Evolutionary conservation across 495 filamentous ascomycete genomes (phyloP).

Genomic region (Podospora pseudocomata): DNA sequence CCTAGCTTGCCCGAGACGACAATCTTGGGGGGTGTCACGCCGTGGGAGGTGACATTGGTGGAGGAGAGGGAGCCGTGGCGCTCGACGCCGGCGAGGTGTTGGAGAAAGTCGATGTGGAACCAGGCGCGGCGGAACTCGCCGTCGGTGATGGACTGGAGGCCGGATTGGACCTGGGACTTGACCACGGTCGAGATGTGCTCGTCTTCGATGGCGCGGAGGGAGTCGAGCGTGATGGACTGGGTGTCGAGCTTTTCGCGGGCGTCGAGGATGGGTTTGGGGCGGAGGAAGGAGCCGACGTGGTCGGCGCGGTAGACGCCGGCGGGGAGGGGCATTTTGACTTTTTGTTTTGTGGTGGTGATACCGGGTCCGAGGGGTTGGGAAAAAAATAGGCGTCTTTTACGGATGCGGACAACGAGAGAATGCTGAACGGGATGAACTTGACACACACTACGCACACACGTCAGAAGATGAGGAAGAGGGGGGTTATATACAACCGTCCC

Average conservation of each 20-base stretch:
- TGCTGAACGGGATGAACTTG: too few relatives aligned
- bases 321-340: slow-evolving; percentile 41
- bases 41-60: slow-evolving; percentile 42
- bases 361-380: slow-evolving; percentile 2
- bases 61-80: slow-evolving; percentile 40
- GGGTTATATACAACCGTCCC: too few relatives aligned
- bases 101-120: slow-evolving; percentile 50
- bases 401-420: too few relatives aligned
- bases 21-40: slow-evolving; percentile 43
- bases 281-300: slow-evolving; percentile 48
- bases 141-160: slow-evolving; percentile 63
- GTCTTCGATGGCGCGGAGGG: slow-evolving; percentile 56
- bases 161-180: slow-evolving; percentile 54
- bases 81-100: slow-evolving; percentile 43
- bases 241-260: slow-evolving; percentile 46
- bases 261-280: slow-evolving; percentile 38
- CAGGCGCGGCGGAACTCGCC: slow-evolving; percentile 63
- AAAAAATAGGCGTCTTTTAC: neutral
- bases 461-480: too few relatives aligned
- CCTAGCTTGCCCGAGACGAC: slow-evolving; percentile 46
- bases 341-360: neutral
- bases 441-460: too few relatives aligned
- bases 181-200: slow-evolving; percentile 62
- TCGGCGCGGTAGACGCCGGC: slow-evolving; percentile 48
- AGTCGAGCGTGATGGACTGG: slow-evolving; percentile 37